These are phyloP conservation scores for Sugiyamaella paludigena DNA, from an alignment of 1,139 yeast species.

Conservation along the genomic window DNA sequence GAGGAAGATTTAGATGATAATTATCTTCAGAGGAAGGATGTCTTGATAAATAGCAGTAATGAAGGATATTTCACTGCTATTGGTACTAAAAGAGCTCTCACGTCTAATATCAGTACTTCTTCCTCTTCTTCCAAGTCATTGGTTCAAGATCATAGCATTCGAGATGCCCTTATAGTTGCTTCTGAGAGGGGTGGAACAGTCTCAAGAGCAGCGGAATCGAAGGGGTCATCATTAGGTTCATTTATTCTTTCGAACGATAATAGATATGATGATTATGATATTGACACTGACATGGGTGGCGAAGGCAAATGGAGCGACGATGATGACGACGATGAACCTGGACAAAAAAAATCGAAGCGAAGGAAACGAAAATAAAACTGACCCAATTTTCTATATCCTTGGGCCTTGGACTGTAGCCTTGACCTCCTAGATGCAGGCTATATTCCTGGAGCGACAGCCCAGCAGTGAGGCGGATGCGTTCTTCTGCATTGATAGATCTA, in stretches of 20 bases:
- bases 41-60: not conserved
- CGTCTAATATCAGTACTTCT: not conserved
- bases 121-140: not conserved
- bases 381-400: too few relatives aligned
- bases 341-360: not conserved
- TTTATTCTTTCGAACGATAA: not conserved
- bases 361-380: conserved; percentile 1
- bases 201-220: not conserved
- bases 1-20: not conserved
- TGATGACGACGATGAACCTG: not conserved
- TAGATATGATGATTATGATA: conserved; percentile 4
- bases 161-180: conserved; percentile 5
- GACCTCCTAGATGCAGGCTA: too few relatives aligned
- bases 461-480: not conserved
- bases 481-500: not conserved
- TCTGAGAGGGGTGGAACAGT: not conserved
- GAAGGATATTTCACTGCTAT: not conserved
- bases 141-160: not conserved
- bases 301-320: conserved; percentile 9
- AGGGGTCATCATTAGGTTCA: not conserved
- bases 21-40: not conserved
- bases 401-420: too few relatives aligned
- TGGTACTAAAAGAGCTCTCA: not conserved
- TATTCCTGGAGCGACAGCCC: too few relatives aligned
- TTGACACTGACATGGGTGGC: conserved; percentile 7